These are phyloP conservation scores for Aspergillus proliferans DNA, from an alignment of 2,329 filamentous ascomycete species.

Conservation along the genomic window DNA sequence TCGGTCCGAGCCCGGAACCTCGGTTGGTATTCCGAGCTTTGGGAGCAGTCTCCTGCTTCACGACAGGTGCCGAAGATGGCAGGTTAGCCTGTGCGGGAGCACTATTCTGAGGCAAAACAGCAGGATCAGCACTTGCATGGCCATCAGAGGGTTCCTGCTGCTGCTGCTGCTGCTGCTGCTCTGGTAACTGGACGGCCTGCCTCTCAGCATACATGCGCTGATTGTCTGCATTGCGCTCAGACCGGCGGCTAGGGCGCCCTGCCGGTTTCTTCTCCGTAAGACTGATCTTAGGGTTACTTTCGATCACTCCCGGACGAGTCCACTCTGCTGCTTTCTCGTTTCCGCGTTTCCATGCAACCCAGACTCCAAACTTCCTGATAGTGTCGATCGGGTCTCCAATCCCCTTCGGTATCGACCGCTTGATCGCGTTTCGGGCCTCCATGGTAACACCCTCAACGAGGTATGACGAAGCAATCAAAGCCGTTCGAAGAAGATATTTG, in stretches of 20 bases:
- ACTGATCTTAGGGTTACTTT: slow-evolving; percentile 45
- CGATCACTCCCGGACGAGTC: slow-evolving; percentile 53
- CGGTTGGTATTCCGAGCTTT: slow-evolving; percentile 46
- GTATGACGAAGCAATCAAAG: slow-evolving; percentile 55
- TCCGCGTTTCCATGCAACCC: slow-evolving; percentile 62
- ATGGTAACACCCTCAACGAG: slow-evolving; percentile 54
- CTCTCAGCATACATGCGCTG: slow-evolving; percentile 36
- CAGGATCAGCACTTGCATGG: slow-evolving; percentile 6
- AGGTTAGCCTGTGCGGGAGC: slow-evolving; percentile 16
- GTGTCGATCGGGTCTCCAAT: slow-evolving; percentile 56
- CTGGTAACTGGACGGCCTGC: slow-evolving; percentile 31
- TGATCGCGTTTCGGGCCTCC: slow-evolving; percentile 55
- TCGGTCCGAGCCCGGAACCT: slow-evolving; percentile 54
- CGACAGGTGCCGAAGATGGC: slow-evolving; percentile 10
- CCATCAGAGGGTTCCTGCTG: slow-evolving; percentile 11
- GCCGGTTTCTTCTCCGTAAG: slow-evolving; percentile 51
- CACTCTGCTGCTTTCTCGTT: slow-evolving; percentile 57
- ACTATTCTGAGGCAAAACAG: slow-evolving; percentile 20
- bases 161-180: slow-evolving; percentile 18
- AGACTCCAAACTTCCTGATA: slow-evolving; percentile 56
- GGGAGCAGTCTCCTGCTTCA: slow-evolving; percentile 23
- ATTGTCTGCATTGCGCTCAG: slow-evolving; percentile 47
- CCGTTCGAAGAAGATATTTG: slow-evolving; percentile 58
- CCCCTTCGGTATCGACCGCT: slow-evolving; percentile 57
- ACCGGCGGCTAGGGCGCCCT: slow-evolving; percentile 49